Base-by-base conservation (phyloP, 257 asterid species). In the Solanum gandarillasii region DNA sequence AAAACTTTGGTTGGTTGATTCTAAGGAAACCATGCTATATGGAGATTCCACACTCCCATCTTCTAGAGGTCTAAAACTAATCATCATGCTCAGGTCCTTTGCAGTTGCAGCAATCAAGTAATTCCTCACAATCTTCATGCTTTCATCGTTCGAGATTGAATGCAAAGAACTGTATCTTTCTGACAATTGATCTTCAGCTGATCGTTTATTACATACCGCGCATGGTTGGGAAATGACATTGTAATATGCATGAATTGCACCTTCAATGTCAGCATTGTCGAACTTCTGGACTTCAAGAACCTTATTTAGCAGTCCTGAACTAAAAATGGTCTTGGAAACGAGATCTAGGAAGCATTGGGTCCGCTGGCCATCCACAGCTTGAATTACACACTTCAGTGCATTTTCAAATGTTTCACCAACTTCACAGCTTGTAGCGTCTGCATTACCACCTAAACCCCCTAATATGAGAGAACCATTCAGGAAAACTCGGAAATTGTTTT, bases 81-180 rank as follows among this genome's bases (percentile, higher is more conserved):
- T 90, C 96, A 97, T 97, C 97, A 97, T 90, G 87, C 99, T 96
- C 86, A 97, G 90, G 92, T 97, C 99, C 93, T 97, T 96, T 81
- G 98, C 98, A 70, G 99, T 96, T 82, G 99, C 96, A 88, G 99
- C 93, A 90, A 96, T 94, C 93, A 96, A 92, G 91, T 91, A 97
- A 88, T 94, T 93, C 92, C 96, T 94, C 90, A 95, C 96, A 81
- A 94, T 48, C 89, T 91, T 93, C 91, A 94, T 88, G 87, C 95
- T 94, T 88, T 96, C 93, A 12, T 94, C 94, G 76, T 84, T 88
- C 23, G 93, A 90, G 85, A 92, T 89, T 55, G 98, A 93, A 91
- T 97, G 99, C 86, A 96, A 84, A 21, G 91, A 76, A 72, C 92
- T 90, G 87, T 91, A 93, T 89, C 91, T 94, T 76, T 90, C 89